Evolutionary conservation across 2,329 filamentous ascomycete genomes (phyloP), one percentile per base, ranked within the genome.

Genomic region (Chaetomium strumarium): DNA sequence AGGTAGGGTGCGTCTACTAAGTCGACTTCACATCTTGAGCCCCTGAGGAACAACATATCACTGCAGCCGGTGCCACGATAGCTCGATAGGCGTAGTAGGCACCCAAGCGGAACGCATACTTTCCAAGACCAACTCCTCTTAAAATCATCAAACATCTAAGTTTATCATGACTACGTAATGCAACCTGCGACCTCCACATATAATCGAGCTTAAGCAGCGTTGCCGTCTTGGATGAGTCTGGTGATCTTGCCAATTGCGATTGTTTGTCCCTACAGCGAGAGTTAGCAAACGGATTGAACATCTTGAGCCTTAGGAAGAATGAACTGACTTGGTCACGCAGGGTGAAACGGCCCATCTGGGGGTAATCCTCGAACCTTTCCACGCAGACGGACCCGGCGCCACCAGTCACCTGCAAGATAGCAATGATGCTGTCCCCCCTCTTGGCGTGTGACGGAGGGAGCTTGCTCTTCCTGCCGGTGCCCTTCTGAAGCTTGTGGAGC

Each of bases 171-270:
- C 24, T 24, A 24, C 24, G 24, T 24, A 29, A 13, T 37, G 14
- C 13, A 8, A 31, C 12, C 20, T 30, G 3, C 12, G 10, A 30
- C 9, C 7, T 24, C 24, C 24, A 24, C 24, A 14, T 6, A 12
- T 13, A 10, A 14, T 30, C 19, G 14, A 5, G 3, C 29, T 46
- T 54, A 51, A 48, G 47, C 49, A 10, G 44, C 13, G 30, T 11
- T 39, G 40, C 16, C 53, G 19, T 67, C 65, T 3, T 58, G 62
- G 63, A 83, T 77, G 58, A 99, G 80, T 79, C 91, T 96, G 55
- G 90, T 96, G 70, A 99, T 95, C 81, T 99, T 99, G 66, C 93
- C 93, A 74, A 99, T 99, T 52, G 93, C 93, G 75, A 99, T 96
- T 0, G 93, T 99, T 87, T 97, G 92, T 64, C 93, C 93, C 85